Evolutionary conservation across 805 yeast species (phyloP), one percentile per base, ranked within the genome.

Genomic region (Torulaspora franciscae): DNA sequence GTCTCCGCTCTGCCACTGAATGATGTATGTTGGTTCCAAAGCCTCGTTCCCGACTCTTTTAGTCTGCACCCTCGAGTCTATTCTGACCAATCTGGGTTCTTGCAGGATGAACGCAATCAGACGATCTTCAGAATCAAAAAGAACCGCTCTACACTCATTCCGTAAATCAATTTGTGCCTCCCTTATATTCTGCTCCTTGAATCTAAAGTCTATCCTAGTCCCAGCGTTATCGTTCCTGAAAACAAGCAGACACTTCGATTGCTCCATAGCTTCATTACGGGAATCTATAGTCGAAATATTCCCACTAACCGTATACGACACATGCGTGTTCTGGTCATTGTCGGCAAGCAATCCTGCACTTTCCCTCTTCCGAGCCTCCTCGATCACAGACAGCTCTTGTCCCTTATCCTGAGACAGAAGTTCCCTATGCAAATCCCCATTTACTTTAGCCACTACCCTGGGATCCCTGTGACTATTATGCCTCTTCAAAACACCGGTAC

Each of bases 41-140:
- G 17, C 3, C 2, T 19, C 13, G 8, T 38, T 33, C 13, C 11
- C 22, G 11, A 5, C n/a, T 33, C 49, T 28, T 27, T 42, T 44
- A 13, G 45, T 32, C 32, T 40, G 45, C 13, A 40, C 26, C 32
- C 42, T 41, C 19, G 37, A 41, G 14, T 38, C 45, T 25, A 52
- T 40, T 32, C 37, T 37, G 4, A 52, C 28, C 15, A 27, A 26
- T 28, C 54, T 43, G 6, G 47, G 25, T 7, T 45, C 39, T 14
- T 36, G 50, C 25, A 61, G 44, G 2, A 46, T 19, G 15, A 58
- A 30, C 15, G 54, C 64, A 32, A 61, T 43, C 15, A 39, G 41
- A 7, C 48, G 29, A 29, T 40, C 43, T 3, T 39, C 38, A 23
- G 46, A 23, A 39, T 58, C 63, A 32, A 58, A 48, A 9, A 47